Percentiles rank a stretch among this genome's conserved stretches.
These are phyloP conservation scores for Barbarea vulgaris DNA, from an alignment of 345 rosid species.

Conservation along the genomic window DNA sequence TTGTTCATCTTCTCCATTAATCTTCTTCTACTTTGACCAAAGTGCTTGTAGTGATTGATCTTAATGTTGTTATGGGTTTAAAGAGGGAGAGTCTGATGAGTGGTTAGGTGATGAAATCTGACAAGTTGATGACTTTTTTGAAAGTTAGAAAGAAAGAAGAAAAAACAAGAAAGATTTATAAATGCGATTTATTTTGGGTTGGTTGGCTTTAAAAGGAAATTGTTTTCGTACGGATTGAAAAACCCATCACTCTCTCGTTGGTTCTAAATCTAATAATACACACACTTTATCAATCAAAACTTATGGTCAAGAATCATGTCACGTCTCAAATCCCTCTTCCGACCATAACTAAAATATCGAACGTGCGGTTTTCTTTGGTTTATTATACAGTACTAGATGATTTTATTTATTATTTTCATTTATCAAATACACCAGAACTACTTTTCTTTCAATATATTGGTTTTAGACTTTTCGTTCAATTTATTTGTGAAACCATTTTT, in stretches of 20 bases:
- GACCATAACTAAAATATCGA: constrained; percentile 13
- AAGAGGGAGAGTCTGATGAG: not conserved
- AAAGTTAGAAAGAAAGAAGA: constrained; percentile 29
- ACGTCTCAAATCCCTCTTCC: constrained; percentile 21
- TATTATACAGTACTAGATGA: not conserved
- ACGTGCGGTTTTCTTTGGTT: constrained; percentile 21
- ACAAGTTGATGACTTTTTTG: constrained; percentile 39
- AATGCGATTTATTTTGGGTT: constrained; percentile 29
- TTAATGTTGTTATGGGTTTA: constrained; percentile 16
- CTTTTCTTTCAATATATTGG: not conserved
- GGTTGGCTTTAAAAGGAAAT: constrained; percentile 28
- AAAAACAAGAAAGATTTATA: constrained; percentile 21
- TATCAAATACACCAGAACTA: constrained; percentile 5
- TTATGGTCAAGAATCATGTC: constrained; percentile 38
- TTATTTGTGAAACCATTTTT: constrained; percentile 10
- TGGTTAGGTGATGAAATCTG: constrained; percentile 31
- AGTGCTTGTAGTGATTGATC: constrained; percentile 6
- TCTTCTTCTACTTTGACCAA: not conserved
- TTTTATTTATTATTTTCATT: not conserved
- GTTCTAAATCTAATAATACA: constrained; percentile 8
- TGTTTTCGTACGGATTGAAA: constrained; percentile 19
- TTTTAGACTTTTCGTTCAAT: not conserved
- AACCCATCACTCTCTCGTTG: constrained; percentile 32
- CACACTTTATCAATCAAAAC: constrained; percentile 29
- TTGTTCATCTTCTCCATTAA: constrained; percentile 13